Evolutionary conservation across 176 grass and related monocot genomes (phyloP), one percentile per base, ranked within the genome.

Genomic region (Saccharum spontaneum): DNA sequence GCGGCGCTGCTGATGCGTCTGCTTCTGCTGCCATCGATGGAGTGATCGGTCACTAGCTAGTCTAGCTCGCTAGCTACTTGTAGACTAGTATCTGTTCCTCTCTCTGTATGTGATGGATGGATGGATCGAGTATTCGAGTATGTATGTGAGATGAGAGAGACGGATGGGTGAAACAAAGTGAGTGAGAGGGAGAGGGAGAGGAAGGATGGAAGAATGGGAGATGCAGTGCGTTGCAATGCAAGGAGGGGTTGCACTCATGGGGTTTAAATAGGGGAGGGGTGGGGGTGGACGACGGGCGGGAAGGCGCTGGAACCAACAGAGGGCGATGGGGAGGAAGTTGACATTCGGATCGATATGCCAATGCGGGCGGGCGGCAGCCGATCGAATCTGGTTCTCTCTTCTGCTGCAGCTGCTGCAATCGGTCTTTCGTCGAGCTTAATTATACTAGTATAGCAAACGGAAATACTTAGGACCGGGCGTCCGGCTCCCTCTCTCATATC

Each of bases 261-360:
- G 71, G 79, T 71, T 70, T 83, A 83, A 87, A 87, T 87, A 87
- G 79, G 55, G 55, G 55, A 10, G 3, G 13, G 46, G 7, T 18
- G 8, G 2, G 54, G 20, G 55, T 9, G 0, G 28, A 28, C 28
- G 28, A 28, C 28, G 28, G 28, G 28, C 28, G 22, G 22, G 55
- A 2, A 0, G 55, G 8, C 3, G 20, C 55, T 59, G 55, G 20
- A 59, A 23, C 52, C 10, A 49, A 49, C 46, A 22, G 55, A 59
- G 20, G 8, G 20, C 6, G 54, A 52, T 2, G 1, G 14, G 5
- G 1, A 52, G 48, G 48, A 59, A 23, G 55, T 59, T 59, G 20
- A 59, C 55, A 59, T 52, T 28, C 28, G 28, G 28, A 28, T 28
- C 28, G 28, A 28, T 28, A 28, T 28, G 28, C 28, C 28, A 28